Percentiles rank a stretch among this genome's conserved stretches.
phyloP scores from a whole-genome alignment of 1,284 basidiomycete genomes.

The Anthracocystis setariae region DNA sequence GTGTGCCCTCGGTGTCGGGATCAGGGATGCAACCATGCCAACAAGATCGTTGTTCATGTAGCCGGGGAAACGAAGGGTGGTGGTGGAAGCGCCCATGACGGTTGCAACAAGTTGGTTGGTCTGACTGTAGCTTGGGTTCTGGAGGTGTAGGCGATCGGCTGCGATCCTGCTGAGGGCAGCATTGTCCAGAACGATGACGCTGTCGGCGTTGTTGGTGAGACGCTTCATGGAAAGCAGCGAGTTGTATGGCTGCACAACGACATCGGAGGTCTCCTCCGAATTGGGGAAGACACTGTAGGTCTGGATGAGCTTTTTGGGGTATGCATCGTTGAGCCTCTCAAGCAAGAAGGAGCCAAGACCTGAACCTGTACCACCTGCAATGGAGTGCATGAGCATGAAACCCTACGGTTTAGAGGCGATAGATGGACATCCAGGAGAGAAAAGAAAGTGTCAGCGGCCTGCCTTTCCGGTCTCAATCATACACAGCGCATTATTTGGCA shows the following conservation, averaged over 20 bases:
- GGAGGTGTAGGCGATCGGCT: slow-evolving; percentile 87
- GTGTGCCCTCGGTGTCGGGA: slow-evolving; percentile 98
- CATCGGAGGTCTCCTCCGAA: slow-evolving; percentile 66
- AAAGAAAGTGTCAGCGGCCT: background rate
- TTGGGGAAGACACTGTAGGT: slow-evolving; percentile 99
- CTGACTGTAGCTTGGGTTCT: slow-evolving; percentile 86
- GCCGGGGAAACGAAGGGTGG: slow-evolving; percentile 94
- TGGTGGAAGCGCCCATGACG: slow-evolving; percentile 82
- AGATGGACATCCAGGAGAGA: background rate
- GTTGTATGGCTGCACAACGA: slow-evolving; percentile 93
- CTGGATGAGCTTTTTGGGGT: slow-evolving; percentile 98
- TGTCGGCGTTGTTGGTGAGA: slow-evolving; percentile 94
- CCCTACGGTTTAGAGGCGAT: slow-evolving; percentile 73
- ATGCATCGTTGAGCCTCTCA: slow-evolving; percentile 95
- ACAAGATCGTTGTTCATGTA: slow-evolving; percentile 99
- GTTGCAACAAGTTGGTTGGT: slow-evolving; percentile 67
- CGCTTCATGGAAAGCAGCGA: slow-evolving; percentile 91
- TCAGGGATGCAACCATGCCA: slow-evolving; percentile 94
- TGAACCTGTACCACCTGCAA: slow-evolving; percentile 97
- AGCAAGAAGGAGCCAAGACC: slow-evolving; percentile 96
- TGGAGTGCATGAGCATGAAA: slow-evolving; percentile 98
- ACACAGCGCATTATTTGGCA: too few species aligned
- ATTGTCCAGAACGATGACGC: slow-evolving; percentile 96
- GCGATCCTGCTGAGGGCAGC: slow-evolving; percentile 91
- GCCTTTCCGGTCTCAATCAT: background rate